A percentile compares a stretch with the other conserved stretches of the same genome.
Conservation (phyloP, 2,329 filamentous ascomycete species). For the Falciphora oryzae region DNA sequence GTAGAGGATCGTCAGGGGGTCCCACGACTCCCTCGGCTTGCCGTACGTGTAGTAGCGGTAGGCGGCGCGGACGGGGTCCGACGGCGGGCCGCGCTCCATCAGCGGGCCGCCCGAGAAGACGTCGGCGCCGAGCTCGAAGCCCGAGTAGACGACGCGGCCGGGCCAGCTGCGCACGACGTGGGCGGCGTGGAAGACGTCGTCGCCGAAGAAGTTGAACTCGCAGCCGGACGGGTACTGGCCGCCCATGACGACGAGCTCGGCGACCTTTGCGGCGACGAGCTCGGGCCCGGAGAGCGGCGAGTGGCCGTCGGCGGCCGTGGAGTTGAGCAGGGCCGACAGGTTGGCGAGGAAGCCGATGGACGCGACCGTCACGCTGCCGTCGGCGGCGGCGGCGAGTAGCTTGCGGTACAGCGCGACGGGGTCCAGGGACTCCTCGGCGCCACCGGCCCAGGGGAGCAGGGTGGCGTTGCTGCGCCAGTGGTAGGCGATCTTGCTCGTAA, state of each 20-base stretch:
- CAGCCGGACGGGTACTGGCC: constrained; percentile 40
- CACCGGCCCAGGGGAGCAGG: constrained; percentile 26
- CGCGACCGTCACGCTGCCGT: constrained; percentile 37
- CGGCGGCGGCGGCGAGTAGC: constrained; percentile 31
- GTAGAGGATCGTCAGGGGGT: constrained; percentile 36
- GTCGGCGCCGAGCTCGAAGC: constrained; percentile 35
- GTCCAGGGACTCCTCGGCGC: constrained; percentile 31
- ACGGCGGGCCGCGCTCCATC: constrained; percentile 22
- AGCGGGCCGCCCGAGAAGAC: constrained; percentile 34
- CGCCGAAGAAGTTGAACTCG: constrained; percentile 44
- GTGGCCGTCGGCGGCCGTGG: constrained; percentile 31
- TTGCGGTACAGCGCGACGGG: constrained; percentile 40
- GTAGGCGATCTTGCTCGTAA: constrained; percentile 38
- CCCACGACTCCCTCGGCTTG: constrained; percentile 31
- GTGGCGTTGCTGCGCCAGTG: constrained; percentile 30
- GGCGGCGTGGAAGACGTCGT: constrained; percentile 29
- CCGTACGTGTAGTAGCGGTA: constrained; percentile 33
- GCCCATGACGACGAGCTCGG: constrained; percentile 46
- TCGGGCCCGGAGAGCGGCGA: constrained; percentile 33
- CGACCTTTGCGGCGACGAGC: constrained; percentile 38
- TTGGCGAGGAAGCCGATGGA: constrained; percentile 41
- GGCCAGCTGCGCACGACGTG: constrained; percentile 42
- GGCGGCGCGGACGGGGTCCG: constrained; percentile 31
- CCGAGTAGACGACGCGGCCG: constrained; percentile 34
- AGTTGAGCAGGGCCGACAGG: constrained; percentile 40